Evolutionary conservation across 2,329 filamentous ascomycete genomes (phyloP).

Genomic region (Achaetomium macrosporum): DNA sequence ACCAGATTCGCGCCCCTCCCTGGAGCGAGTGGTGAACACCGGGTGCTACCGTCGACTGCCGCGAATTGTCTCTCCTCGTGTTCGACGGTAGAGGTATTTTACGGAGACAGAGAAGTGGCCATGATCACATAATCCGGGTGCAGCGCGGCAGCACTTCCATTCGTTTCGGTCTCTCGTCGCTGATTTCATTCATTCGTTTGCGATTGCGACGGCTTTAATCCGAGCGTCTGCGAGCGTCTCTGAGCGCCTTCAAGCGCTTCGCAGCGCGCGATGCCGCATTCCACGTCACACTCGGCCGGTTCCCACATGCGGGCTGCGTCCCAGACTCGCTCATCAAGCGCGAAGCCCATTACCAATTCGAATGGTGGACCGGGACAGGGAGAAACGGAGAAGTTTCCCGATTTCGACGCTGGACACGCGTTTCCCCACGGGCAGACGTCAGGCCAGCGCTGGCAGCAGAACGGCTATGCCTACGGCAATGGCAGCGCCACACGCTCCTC

Average conservation of each 20-base stretch:
- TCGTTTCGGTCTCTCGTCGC: conserved; percentile 1
- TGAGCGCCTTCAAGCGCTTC: neutral
- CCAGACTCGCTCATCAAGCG: conserved; percentile 27
- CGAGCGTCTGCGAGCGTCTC: too few relatives aligned
- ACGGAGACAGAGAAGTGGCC: conserved; percentile 5
- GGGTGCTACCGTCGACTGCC: conserved; percentile 10
- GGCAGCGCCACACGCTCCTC: conserved; percentile 20
- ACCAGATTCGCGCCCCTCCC: neutral
- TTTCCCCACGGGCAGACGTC: conserved; percentile 17
- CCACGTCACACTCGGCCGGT: conserved; percentile 27
- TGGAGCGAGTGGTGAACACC: neutral
- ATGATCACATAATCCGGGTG: conserved; percentile 15
- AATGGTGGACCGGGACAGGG: conserved; percentile 24
- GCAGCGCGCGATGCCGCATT: conserved; percentile 34
- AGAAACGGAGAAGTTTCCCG: conserved; percentile 53
- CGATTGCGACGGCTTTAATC: too few relatives aligned
- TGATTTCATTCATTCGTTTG: too few relatives aligned
- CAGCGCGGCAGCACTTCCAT: conserved; percentile 8
- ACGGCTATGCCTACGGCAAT: conserved; percentile 25
- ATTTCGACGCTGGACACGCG: conserved; percentile 39
- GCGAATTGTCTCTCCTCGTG: conserved; percentile 3
- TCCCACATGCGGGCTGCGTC: conserved; percentile 32
- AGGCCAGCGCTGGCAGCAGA: conserved; percentile 26
- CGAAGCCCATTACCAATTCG: conserved; percentile 26
- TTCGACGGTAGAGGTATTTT: neutral